phyloP scores from a whole-genome alignment of 192 early-diverging fungal species.

The Chytriomyces sp. region DNA sequence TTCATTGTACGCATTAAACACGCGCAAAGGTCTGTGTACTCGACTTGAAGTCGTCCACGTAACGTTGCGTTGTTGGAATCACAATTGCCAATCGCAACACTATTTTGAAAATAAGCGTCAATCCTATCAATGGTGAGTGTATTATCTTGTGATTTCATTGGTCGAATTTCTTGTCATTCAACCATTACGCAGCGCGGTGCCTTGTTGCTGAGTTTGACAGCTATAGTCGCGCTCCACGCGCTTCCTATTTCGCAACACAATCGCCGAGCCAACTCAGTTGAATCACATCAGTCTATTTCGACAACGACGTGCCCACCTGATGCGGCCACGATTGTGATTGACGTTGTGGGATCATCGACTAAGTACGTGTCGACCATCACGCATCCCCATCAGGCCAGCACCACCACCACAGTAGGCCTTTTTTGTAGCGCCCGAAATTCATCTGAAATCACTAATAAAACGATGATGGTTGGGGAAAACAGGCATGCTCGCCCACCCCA shows the following conservation, averaged over 20 bases:
- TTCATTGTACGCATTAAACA: no score
- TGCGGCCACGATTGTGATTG: background rate
- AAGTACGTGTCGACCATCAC: background rate
- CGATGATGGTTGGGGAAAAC: background rate
- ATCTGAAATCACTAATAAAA: background rate
- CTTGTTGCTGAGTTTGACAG: background rate
- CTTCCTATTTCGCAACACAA: background rate
- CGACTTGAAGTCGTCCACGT: no score
- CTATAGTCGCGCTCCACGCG: background rate
- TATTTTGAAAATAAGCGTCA: no score
- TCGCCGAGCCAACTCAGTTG: background rate
- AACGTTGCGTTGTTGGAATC: no score
- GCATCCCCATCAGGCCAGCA: background rate
- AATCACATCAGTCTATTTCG: background rate
- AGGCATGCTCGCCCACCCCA: background rate
- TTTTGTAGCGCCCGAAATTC: background rate
- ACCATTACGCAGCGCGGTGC: background rate
- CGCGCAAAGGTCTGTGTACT: no score
- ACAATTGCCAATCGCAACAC: no score
- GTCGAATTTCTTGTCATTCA: no score
- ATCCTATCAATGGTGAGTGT: background rate
- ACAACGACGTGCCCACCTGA: background rate
- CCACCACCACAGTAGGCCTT: background rate
- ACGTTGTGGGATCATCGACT: background rate
- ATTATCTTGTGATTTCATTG: no score